phyloP scores from a whole-genome alignment of 2,329 filamentous ascomycete genomes.

The Neonectria magnoliae region DNA sequence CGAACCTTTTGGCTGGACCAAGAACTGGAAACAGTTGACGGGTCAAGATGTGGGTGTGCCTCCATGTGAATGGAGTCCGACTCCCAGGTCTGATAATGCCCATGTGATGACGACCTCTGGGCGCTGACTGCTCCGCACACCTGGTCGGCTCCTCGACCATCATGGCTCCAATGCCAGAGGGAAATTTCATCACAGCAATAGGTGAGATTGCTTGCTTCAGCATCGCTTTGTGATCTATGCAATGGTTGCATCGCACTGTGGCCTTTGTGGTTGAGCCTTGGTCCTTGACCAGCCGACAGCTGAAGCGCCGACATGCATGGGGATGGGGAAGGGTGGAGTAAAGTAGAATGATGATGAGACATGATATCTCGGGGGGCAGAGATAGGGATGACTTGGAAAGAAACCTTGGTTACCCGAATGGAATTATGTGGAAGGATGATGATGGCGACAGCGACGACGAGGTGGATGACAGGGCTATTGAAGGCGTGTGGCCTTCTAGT shows the following conservation, averaged over 20 bases:
- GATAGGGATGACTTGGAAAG: background rate
- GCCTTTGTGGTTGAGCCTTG: background rate
- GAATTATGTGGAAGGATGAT: background rate
- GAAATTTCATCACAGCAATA: background rate
- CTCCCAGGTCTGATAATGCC: constrained; percentile 6
- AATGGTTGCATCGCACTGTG: background rate
- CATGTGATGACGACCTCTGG: constrained; percentile 16
- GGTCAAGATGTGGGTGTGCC: background rate
- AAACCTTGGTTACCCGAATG: background rate
- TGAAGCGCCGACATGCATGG: constrained; percentile 1
- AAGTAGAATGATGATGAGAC: constrained; percentile 11
- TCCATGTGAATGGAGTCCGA: background rate
- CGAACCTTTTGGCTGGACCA: constrained; percentile 1
- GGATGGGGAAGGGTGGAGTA: constrained; percentile 6
- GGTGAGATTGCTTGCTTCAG: background rate
- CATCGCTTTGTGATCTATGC: background rate
- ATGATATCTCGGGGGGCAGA: constrained; percentile 16
- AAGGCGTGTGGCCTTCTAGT: constrained; percentile 1
- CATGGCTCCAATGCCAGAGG: background rate
- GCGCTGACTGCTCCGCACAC: background rate
- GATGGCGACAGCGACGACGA: constrained; percentile 13
- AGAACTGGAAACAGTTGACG: background rate
- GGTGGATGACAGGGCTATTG: constrained; percentile 4
- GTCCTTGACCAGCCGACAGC: constrained; percentile 2
- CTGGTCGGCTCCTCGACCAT: constrained; percentile 9